Conservation (phyloP, 352 stramenopile genomes). For the Phytophthora crassamura region DNA sequence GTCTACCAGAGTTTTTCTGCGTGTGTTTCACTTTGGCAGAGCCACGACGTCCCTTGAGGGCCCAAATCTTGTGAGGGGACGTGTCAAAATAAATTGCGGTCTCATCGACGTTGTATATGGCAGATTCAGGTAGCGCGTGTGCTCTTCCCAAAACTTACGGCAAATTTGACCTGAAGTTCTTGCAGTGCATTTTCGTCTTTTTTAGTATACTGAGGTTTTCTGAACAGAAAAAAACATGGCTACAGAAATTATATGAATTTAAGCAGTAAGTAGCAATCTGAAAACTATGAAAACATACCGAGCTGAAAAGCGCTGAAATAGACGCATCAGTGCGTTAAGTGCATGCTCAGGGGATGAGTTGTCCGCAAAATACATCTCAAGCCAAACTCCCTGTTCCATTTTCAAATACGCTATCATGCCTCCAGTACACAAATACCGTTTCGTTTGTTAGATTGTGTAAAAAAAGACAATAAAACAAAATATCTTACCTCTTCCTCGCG, state of each 20-base stretch:
- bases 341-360: neutral
- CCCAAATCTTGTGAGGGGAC: conserved; percentile 8
- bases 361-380: neutral
- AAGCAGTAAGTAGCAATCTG: neutral
- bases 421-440: conserved; percentile 10
- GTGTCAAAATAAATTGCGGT: too few relatives aligned
- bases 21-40: conserved; percentile 4
- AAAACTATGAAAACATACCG: conserved; percentile 1
- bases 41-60: neutral
- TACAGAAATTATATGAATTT: conserved; percentile 6
- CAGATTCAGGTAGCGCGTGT: too few relatives aligned
- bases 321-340: conserved; percentile 2
- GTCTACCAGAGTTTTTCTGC: neutral
- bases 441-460: conserved; percentile 6
- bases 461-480: too few relatives aligned
- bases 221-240: conserved; percentile 3
- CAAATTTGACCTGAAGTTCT: conserved; percentile 3
- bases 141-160: conserved; percentile 9
- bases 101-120: too few relatives aligned
- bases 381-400: neutral
- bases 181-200: conserved; percentile 3
- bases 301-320: conserved; percentile 10
- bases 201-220: conserved; percentile 5
- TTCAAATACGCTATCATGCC: conserved; percentile 6
- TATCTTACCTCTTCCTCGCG: conserved; percentile 5